phyloP scores from a whole-genome alignment of 208 protist species.

The Leishmania guyanensis region DNA sequence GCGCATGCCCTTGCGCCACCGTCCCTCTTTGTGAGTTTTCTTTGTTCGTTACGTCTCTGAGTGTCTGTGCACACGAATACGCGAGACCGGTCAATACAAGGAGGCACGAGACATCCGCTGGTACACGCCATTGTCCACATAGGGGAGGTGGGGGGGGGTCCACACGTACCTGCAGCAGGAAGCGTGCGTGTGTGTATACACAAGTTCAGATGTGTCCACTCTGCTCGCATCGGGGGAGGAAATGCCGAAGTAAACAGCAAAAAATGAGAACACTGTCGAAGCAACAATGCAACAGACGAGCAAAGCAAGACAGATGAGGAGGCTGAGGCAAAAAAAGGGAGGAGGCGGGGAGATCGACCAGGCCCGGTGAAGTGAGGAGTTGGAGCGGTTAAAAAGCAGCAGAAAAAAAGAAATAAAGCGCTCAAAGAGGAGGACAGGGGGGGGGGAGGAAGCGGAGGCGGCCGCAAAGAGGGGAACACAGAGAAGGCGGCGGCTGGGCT shows the following conservation, averaged over 20 bases:
- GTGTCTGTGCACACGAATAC: conserved; percentile 3
- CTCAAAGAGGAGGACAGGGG: not conserved
- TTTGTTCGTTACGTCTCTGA: not conserved
- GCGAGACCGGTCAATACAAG: not conserved
- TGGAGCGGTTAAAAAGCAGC: not conserved
- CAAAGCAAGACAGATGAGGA: not conserved
- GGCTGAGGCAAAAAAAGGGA: not conserved
- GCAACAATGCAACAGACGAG: no score
- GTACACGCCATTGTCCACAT: not conserved
- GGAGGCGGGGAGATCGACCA: not conserved
- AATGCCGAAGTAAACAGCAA: not conserved
- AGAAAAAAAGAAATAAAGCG: not conserved
- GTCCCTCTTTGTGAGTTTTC: not conserved
- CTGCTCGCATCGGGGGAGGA: not conserved
- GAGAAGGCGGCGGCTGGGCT: not conserved
- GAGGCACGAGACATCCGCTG: not conserved
- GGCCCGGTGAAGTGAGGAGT: not conserved
- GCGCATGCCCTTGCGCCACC: not conserved
- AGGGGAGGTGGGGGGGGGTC: not conserved
- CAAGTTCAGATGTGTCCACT: not conserved
- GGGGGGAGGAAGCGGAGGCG: not conserved
- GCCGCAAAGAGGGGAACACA: not conserved
- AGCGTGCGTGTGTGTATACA: not conserved
- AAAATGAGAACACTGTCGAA: not conserved
- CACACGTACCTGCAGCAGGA: not conserved